Conservation (phyloP, 306 rosid genomes). For the Cucurbita maxima region DNA sequence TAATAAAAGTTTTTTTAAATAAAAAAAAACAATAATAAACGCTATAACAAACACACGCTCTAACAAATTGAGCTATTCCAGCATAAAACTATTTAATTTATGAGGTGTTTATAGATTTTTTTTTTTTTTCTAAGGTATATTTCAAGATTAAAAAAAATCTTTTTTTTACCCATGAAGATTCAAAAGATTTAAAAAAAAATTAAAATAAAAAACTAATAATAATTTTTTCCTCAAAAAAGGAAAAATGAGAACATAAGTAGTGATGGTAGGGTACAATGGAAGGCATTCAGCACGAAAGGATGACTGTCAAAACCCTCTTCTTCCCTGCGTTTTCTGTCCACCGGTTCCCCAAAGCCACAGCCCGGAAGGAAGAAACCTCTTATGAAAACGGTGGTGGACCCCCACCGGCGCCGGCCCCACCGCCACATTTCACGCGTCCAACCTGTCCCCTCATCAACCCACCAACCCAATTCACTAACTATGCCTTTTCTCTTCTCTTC, state of each 20-base stretch:
- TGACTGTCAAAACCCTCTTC: neutral
- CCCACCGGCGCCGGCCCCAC: neutral
- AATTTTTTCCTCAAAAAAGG: neutral
- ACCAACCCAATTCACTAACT: neutral
- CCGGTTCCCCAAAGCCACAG: neutral
- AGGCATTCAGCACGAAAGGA: neutral
- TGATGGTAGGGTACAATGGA: neutral
- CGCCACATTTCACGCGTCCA: slow-evolving; percentile 3
- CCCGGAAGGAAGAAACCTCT: neutral
- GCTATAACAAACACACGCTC: too few relatives aligned
- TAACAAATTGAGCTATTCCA: too few relatives aligned
- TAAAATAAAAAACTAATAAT: too few relatives aligned
- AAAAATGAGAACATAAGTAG: neutral
- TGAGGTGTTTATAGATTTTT: too few relatives aligned
- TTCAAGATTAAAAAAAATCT: too few relatives aligned
- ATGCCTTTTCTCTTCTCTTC: neutral
- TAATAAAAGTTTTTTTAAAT: too few relatives aligned
- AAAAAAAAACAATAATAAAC: too few relatives aligned
- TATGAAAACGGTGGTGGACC: neutral
- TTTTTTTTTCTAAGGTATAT: too few relatives aligned
- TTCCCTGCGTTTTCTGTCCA: neutral
- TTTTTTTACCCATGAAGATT: too few relatives aligned
- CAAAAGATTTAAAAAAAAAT: too few relatives aligned
- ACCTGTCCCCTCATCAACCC: neutral
- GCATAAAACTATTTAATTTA: too few relatives aligned